phyloP scores from a whole-genome alignment of 176 grass and related monocot genomes.

The Areca catechu region DNA sequence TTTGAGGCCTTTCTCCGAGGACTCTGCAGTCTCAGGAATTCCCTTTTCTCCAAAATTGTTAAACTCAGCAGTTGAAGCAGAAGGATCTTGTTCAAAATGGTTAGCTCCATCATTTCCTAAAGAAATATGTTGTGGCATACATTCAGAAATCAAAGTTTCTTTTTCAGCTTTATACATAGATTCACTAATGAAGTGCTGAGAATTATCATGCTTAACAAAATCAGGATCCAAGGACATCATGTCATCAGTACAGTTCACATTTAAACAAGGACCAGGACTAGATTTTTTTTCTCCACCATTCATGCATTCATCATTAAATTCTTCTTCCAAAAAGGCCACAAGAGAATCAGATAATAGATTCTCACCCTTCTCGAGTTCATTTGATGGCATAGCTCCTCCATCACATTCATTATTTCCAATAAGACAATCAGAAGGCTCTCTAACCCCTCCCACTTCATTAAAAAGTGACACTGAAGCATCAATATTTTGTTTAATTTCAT shows the following conservation, averaged over 20 bases:
- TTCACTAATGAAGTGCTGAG: slow-evolving; percentile 16
- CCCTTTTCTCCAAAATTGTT: slow-evolving; percentile 3
- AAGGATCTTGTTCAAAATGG: background rate
- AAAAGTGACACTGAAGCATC: slow-evolving; percentile 13
- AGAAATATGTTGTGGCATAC: slow-evolving; percentile 4
- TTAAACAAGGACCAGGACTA: slow-evolving; percentile 12
- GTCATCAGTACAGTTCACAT: slow-evolving; percentile 10
- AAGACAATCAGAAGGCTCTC: slow-evolving; percentile 20
- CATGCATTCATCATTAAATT: slow-evolving; percentile 24
- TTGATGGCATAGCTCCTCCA: slow-evolving; percentile 24
- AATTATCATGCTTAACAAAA: slow-evolving; percentile 1
- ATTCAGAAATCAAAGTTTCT: slow-evolving; percentile 19
- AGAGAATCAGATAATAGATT: slow-evolving; percentile 73
- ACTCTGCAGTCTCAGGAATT: slow-evolving; percentile 6
- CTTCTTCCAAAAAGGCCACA: slow-evolving; percentile 70
- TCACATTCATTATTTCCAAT: slow-evolving; percentile 14
- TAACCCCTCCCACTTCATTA: slow-evolving; percentile 21
- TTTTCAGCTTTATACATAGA: slow-evolving; percentile 15
- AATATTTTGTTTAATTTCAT: slow-evolving; percentile 20
- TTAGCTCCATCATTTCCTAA: background rate
- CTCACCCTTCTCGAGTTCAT: slow-evolving; percentile 44
- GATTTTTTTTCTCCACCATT: slow-evolving; percentile 25
- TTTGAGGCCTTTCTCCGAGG: background rate
- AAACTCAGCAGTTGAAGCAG: background rate
- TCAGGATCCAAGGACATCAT: background rate